Percentiles rank a stretch among this genome's conserved stretches.
Evolutionary conservation across 2,329 filamentous ascomycete genomes (phyloP).

Genomic region (Westerdykella sp.): DNA sequence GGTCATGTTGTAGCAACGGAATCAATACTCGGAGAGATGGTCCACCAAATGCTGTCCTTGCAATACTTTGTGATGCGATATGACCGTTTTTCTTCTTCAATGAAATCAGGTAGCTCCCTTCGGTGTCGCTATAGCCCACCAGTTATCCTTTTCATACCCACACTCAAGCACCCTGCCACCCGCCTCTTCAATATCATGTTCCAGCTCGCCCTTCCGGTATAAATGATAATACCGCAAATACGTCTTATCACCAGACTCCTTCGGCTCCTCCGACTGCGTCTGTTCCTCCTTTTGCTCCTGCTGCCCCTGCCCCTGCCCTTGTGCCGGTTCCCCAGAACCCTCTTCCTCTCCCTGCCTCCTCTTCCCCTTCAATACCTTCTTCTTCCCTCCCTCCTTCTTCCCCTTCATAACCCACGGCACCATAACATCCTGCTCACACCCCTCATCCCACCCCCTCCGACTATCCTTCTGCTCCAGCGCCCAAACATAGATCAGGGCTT

Average conservation of each 20-base stretch:
- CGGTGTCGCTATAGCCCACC: slow-evolving; percentile 69
- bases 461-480: slow-evolving; percentile 86
- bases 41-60: too few species aligned
- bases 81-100: not conserved
- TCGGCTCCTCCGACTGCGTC: slow-evolving; percentile 20
- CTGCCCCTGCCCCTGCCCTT: slow-evolving; percentile 8
- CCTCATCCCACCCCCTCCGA: slow-evolving; percentile 81
- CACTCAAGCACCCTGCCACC: slow-evolving; percentile 70
- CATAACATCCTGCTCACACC: slow-evolving; percentile 80
- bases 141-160: slow-evolving; percentile 96
- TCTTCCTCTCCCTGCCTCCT: slow-evolving; percentile 3
- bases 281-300: slow-evolving; percentile 22
- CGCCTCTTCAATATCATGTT: slow-evolving; percentile 66
- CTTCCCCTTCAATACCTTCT: slow-evolving; percentile 7
- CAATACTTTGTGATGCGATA: not conserved
- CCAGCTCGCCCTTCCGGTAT: slow-evolving; percentile 79
- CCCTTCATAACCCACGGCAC: slow-evolving; percentile 81
- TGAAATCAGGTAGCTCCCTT: not conserved
- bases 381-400: slow-evolving; percentile 31
- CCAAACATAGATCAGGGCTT: slow-evolving; percentile 85
- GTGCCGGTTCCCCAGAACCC: not conserved
- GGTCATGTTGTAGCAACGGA: too few species aligned
- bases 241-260: slow-evolving; percentile 44
- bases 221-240: slow-evolving; percentile 94
- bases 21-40: too few species aligned